These are phyloP conservation scores for Trichoderma erinaceum DNA, from an alignment of 495 filamentous ascomycete genomes.

Conservation along the genomic window DNA sequence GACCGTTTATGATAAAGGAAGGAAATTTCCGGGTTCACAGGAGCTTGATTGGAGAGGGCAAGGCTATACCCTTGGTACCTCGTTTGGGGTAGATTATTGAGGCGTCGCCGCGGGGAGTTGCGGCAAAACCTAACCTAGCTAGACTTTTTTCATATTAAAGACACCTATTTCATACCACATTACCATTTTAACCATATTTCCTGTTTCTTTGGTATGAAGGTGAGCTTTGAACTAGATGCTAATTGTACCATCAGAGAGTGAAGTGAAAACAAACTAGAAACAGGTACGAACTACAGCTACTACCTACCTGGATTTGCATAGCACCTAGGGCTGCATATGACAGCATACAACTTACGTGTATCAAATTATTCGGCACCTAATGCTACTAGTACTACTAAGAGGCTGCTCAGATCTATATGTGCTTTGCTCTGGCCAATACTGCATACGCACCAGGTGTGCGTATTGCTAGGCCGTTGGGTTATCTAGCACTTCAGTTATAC, in stretches of 20 bases:
- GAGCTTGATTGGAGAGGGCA: constrained; percentile 9
- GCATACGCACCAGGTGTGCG: too few relatives aligned
- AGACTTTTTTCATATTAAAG: constrained; percentile 14
- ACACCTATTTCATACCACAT: constrained; percentile 11
- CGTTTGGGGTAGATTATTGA: constrained; percentile 10
- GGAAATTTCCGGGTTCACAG: constrained; percentile 3
- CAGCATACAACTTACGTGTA: too few relatives aligned
- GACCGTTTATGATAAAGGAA: constrained; percentile 16
- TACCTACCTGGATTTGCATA: too few relatives aligned
- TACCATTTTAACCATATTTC: not conserved
- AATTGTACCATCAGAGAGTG: not conserved
- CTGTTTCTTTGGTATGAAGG: not conserved
- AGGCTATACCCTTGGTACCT: constrained; percentile 3
- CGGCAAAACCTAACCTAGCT: constrained; percentile 12
- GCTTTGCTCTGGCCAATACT: too few relatives aligned
- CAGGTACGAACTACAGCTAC: too few relatives aligned
- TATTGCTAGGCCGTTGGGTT: too few relatives aligned
- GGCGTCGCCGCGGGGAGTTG: constrained; percentile 12
- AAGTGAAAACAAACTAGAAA: too few relatives aligned
- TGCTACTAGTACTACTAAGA: too few relatives aligned
- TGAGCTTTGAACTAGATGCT: not conserved
- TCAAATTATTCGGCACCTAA: too few relatives aligned
- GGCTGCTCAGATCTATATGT: too few relatives aligned
- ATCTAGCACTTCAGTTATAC: too few relatives aligned
- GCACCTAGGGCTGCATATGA: too few relatives aligned